Evolutionary conservation across 2,329 filamentous ascomycete genomes (phyloP).

Genomic region (Claviceps cyperi): DNA sequence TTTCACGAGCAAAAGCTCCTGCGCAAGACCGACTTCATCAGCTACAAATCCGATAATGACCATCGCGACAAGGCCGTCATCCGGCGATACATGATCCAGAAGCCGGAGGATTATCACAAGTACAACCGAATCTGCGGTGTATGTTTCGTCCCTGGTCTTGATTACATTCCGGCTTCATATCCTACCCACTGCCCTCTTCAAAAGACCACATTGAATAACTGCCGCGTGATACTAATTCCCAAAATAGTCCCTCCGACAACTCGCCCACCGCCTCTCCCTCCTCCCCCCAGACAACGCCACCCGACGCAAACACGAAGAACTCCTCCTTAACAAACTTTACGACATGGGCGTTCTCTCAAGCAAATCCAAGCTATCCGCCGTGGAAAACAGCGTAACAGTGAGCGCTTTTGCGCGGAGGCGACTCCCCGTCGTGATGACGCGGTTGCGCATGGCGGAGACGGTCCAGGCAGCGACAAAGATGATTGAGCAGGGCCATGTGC

Average conservation of each 20-base stretch:
- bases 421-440: conserved; percentile 80
- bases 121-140: conserved; percentile 55
- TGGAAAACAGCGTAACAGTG: conserved; percentile 82
- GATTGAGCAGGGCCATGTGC: conserved; percentile 87
- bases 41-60: conserved; percentile 74
- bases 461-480: conserved; percentile 73
- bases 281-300: conserved; percentile 67
- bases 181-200: neutral
- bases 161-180: neutral
- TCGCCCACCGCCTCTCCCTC: conserved; percentile 76
- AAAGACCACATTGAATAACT: neutral
- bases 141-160: conserved; percentile 16
- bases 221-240: neutral
- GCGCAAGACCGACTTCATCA: conserved; percentile 85
- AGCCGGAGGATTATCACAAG: conserved; percentile 68
- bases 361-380: conserved; percentile 63
- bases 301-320: conserved; percentile 70
- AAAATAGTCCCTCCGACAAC: conserved; percentile 60
- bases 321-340: conserved; percentile 82
- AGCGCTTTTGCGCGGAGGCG: conserved; percentile 73
- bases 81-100: conserved; percentile 81
- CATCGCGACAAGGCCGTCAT: conserved; percentile 73
- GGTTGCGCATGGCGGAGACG: conserved; percentile 81
- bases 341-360: conserved; percentile 77
- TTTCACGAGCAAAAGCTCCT: conserved; percentile 94